Base-by-base conservation (phyloP, 2,329 filamentous ascomycete genomes). In the Zalaria sp. region DNA sequence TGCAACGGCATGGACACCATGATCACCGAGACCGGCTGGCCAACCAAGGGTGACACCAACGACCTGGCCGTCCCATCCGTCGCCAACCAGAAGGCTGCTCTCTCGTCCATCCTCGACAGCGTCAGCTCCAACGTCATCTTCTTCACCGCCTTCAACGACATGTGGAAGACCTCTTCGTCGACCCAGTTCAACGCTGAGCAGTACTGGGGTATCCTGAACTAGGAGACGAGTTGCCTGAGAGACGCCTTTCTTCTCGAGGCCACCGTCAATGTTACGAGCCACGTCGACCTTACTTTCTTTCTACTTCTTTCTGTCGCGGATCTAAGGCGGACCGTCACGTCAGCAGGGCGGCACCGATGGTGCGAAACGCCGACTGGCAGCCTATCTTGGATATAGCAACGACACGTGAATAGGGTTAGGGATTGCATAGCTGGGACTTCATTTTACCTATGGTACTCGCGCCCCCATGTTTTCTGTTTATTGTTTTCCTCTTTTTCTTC, bases 1-100 rank as follows among this genome's bases (percentile, higher is more conserved):
- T 75, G 71, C 40, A 62, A 63, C 25, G 63, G 64, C 49, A 81
- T 85, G 60, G 68, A 71, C 37, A 71, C 83, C 28, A 67, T 89
- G 32, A 77, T 93, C 50, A 86, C 83, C 1, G 87, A 93, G 66
- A 80, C 81, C 3, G 87, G 87, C 39, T 94, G 86, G 86, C 86
- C 86, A 35, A 77, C 74, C 57, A 60, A 74, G 49, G 86, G 86
- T 11, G 50, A 65, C 8, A 46, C 68, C 40, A 88, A 91, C 56
- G 75, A 76, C 2, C 54, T 57, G 11, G 84, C 84, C n/a, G 65
- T 88, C 2, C 81, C 85, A 0, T 76, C 77, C 8, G 52, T 64
- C n/a, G 63, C 68, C 7, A 77, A 87, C 49, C 86, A 93, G 59
- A 56, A 65, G 7, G 57, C 60, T 25, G 86, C 86, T 7, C 59